phyloP scores from a whole-genome alignment of 2,329 filamentous ascomycete species.

The Arachnopeziza araneosa region DNA sequence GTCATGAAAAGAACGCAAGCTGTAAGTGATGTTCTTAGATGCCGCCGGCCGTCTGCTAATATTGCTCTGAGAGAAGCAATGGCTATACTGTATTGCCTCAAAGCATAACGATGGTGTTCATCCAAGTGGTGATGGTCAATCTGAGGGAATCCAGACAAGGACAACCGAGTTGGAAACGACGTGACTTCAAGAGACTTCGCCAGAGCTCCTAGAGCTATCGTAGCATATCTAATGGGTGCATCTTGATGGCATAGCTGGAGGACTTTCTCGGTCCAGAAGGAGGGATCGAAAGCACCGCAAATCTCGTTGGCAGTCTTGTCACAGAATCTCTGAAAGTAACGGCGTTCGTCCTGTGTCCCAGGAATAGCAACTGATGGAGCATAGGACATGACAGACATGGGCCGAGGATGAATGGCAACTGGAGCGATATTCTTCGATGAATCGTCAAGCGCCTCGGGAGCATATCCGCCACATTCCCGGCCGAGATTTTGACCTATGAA shows the following conservation, averaged over 20 bases:
- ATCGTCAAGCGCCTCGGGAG: conserved; percentile 25
- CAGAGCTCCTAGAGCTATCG: conserved; percentile 28
- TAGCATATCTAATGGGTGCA: conserved; percentile 27
- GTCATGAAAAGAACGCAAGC: conserved; percentile 30
- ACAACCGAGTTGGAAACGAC: conserved; percentile 26
- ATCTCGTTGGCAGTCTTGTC: conserved; percentile 29
- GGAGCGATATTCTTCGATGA: conserved; percentile 22
- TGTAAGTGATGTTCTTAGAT: conserved; percentile 28
- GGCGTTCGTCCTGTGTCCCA: conserved; percentile 25
- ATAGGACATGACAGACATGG: conserved; percentile 27
- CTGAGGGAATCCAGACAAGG: conserved; percentile 29
- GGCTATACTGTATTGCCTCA: conserved; percentile 27
- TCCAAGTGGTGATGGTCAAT: conserved; percentile 28
- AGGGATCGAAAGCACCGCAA: conserved; percentile 27
- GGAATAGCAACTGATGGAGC: conserved; percentile 26
- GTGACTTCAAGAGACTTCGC: conserved; percentile 28
- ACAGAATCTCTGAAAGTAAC: conserved; percentile 30
- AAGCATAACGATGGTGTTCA: conserved; percentile 28
- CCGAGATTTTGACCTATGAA: conserved; percentile 24
- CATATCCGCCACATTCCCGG: conserved; percentile 31
- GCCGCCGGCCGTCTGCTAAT: conserved; percentile 26
- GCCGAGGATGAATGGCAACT: conserved; percentile 27
- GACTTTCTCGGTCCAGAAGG: conserved; percentile 30
- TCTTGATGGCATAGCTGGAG: conserved; percentile 29
- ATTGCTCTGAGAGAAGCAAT: conserved; percentile 26